phyloP scores from a whole-genome alignment of 2,329 filamentous ascomycete species.

The Fusarium sp. region DNA sequence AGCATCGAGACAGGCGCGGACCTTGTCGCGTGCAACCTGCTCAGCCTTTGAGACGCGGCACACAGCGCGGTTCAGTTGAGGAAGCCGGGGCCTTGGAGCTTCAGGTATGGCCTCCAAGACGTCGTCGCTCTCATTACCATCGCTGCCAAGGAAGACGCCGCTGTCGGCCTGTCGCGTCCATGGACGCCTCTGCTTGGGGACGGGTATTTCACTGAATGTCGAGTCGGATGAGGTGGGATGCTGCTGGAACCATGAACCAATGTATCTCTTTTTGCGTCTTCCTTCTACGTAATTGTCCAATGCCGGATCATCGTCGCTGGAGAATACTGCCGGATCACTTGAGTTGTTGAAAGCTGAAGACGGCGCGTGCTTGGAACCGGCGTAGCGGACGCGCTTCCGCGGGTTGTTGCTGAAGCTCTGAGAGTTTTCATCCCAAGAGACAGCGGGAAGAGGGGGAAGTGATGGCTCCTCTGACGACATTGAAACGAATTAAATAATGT shows the following conservation, averaged over 20 bases:
- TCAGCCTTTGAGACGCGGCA: slow-evolving; percentile 54
- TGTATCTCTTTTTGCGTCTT: slow-evolving; percentile 68
- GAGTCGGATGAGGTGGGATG: slow-evolving; percentile 61
- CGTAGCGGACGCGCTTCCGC: slow-evolving; percentile 52
- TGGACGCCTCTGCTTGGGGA: slow-evolving; percentile 57
- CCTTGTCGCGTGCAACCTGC: slow-evolving; percentile 54
- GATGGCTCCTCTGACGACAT: slow-evolving; percentile 54
- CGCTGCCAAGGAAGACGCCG: slow-evolving; percentile 74
- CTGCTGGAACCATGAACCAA: slow-evolving; percentile 75
- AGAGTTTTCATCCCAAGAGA: slow-evolving; percentile 52
- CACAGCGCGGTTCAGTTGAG: slow-evolving; percentile 49
- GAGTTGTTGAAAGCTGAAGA: slow-evolving; percentile 64
- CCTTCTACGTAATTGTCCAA: slow-evolving; percentile 70
- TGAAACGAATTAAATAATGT: slow-evolving; percentile 10
- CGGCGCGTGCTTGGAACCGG: slow-evolving; percentile 42
- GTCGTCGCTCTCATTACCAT: slow-evolving; percentile 59
- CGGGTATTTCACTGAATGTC: slow-evolving; percentile 53
- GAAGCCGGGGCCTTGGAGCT: slow-evolving; percentile 50
- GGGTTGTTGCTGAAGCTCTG: slow-evolving; percentile 53
- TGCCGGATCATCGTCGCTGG: slow-evolving; percentile 74
- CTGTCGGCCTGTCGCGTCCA: slow-evolving; percentile 71
- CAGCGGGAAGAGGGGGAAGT: slow-evolving; percentile 51
- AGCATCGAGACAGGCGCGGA: slow-evolving; percentile 64
- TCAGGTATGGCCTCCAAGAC: slow-evolving; percentile 46
- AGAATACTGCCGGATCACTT: slow-evolving; percentile 76